Percentiles rank a stretch among this genome's conserved stretches.
These are phyloP conservation scores for Rhododendron griersonianum DNA, from an alignment of 148 eudicot genomes.

Conservation along the genomic window DNA sequence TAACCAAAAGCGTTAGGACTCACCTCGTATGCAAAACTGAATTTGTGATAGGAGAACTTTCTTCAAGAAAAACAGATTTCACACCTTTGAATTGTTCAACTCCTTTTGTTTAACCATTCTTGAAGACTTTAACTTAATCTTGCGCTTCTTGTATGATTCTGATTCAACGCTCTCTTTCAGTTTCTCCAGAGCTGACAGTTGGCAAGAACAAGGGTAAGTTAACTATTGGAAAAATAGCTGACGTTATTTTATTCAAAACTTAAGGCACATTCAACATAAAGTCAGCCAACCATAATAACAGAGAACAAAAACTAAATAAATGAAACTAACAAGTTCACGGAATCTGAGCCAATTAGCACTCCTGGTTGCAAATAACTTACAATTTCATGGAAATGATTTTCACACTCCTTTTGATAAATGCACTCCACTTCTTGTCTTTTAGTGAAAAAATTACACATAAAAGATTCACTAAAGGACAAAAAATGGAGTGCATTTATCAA, in stretches of 20 bases:
- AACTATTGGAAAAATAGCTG: neutral
- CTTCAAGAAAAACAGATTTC: neutral
- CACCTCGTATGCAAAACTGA: constrained; percentile 16
- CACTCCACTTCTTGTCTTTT: neutral
- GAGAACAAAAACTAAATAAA: neutral
- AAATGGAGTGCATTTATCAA: neutral
- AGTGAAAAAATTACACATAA: neutral
- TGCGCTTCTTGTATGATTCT: constrained; percentile 50
- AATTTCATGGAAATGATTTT: neutral
- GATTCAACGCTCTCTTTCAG: constrained; percentile 55
- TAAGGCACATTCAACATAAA: neutral
- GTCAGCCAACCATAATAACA: neutral
- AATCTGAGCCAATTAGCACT: neutral
- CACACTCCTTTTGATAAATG: neutral
- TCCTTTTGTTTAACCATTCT: constrained; percentile 13
- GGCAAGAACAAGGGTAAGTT: neutral
- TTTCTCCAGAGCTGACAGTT: constrained; percentile 56
- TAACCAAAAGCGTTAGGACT: neutral
- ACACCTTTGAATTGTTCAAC: constrained; percentile 7
- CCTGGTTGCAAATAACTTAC: neutral
- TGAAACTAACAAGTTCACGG: neutral
- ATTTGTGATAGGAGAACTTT: constrained; percentile 4
- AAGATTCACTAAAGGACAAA: neutral
- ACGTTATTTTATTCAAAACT: neutral
- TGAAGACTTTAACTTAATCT: constrained; percentile 28